phyloP scores from a whole-genome alignment of 73 alveolate species.

The Uronychia setigera region DNA sequence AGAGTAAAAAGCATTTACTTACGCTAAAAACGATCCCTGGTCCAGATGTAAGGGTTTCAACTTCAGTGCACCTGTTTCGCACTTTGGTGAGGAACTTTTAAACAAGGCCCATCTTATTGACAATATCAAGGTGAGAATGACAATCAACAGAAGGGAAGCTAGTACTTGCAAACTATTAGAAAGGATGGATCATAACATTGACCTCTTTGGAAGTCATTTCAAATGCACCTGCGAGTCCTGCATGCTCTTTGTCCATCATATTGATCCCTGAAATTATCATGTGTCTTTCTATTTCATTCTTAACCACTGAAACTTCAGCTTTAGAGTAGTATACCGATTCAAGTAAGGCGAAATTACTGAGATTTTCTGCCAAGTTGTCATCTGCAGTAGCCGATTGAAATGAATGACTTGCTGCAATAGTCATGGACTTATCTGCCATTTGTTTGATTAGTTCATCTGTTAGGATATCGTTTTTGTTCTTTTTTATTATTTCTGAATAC shows the following conservation, averaged over 20 bases:
- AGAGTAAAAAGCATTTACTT: neutral
- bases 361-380: no score
- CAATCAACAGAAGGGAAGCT: slow-evolving; percentile 47
- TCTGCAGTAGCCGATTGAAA: no score
- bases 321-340: slow-evolving; percentile 12
- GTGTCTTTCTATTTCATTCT: slow-evolving; percentile 42
- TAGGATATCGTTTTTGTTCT: no score
- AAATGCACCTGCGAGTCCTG: slow-evolving; percentile 53
- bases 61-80: slow-evolving; percentile 69
- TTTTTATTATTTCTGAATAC: no score
- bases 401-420: no score
- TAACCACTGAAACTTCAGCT: slow-evolving; percentile 45
- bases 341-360: no score
- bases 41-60: slow-evolving; percentile 69
- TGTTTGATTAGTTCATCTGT: no score
- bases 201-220: slow-evolving; percentile 24
- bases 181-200: slow-evolving; percentile 50
- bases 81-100: slow-evolving; percentile 55
- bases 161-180: slow-evolving; percentile 61
- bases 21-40: slow-evolving; percentile 68
- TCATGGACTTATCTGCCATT: no score
- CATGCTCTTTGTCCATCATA: slow-evolving; percentile 37
- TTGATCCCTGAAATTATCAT: slow-evolving; percentile 28
- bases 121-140: slow-evolving; percentile 60
- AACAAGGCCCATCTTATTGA: slow-evolving; percentile 53